A percentile compares a stretch with the other conserved stretches of the same genome.
Conservation (phyloP, 1,139 yeast genomes). For the Scheffersomyces parashehatae region DNA sequence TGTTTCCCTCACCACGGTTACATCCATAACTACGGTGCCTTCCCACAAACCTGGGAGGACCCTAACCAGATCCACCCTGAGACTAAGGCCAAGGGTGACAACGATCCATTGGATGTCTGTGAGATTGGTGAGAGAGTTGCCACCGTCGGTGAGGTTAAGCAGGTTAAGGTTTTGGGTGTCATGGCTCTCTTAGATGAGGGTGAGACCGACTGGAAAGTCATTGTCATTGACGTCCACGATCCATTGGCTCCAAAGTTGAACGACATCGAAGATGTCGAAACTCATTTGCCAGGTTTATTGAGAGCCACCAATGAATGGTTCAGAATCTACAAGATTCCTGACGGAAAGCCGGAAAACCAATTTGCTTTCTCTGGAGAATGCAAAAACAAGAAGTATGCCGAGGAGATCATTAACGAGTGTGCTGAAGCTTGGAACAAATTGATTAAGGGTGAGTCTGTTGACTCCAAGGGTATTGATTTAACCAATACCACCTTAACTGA, state of each 20-base stretch:
- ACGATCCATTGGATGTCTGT: slow-evolving; percentile 95
- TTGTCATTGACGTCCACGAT: slow-evolving; percentile 81
- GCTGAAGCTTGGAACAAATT: slow-evolving; percentile 76
- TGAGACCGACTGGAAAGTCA: slow-evolving; percentile 96
- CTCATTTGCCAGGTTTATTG: slow-evolving; percentile 80
- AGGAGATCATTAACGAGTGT: slow-evolving; percentile 72
- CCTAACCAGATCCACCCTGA: slow-evolving; percentile 42
- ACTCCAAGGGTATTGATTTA: slow-evolving; percentile 47
- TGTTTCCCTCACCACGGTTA: slow-evolving; percentile 96
- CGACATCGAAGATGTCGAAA: slow-evolving; percentile 81
- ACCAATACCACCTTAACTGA: slow-evolving; percentile 68
- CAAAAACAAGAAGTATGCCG: slow-evolving; percentile 68
- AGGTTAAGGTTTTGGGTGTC: slow-evolving; percentile 88
- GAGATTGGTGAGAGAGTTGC: slow-evolving; percentile 81
- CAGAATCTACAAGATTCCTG: slow-evolving; percentile 92
- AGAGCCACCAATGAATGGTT: slow-evolving; percentile 91
- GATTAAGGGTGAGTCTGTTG: slow-evolving; percentile 53
- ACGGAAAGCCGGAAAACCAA: slow-evolving; percentile 84
- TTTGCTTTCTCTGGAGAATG: slow-evolving; percentile 86
- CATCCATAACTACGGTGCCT: slow-evolving; percentile 96
- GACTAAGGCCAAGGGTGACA: slow-evolving; percentile 71
- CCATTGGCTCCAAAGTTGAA: slow-evolving; percentile 74
- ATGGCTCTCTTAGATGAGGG: slow-evolving; percentile 96
- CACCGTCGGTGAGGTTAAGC: slow-evolving; percentile 72
- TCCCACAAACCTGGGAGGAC: slow-evolving; percentile 98